Evolutionary conservation across 2,329 filamentous ascomycete genomes (phyloP).

Genomic region (Colletotrichum coccodes): DNA sequence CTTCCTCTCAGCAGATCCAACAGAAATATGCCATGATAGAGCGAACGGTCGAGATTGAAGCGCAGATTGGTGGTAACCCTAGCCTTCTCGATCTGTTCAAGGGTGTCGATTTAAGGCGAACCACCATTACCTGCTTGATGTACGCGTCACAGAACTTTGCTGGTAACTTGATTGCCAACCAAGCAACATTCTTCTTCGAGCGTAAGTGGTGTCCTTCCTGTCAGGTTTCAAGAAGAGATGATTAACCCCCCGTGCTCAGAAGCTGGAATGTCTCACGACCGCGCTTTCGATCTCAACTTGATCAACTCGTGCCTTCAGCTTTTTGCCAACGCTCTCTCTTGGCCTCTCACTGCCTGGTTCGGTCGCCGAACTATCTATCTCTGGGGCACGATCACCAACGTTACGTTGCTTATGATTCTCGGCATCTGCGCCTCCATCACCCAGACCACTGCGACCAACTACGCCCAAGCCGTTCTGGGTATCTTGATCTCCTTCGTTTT

Average conservation of each 20-base stretch:
- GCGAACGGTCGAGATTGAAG: constrained; percentile 65
- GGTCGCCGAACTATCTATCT: constrained; percentile 52
- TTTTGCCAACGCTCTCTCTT: constrained; percentile 47
- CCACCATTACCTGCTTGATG: constrained; percentile 64
- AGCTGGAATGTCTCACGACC: constrained; percentile 36
- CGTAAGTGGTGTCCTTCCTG: constrained; percentile 43
- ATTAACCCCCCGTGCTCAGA: constrained; percentile 19
- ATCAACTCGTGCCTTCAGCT: constrained; percentile 43
- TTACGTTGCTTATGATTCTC: constrained; percentile 47
- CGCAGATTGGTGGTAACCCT: constrained; percentile 51
- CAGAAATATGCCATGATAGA: constrained; percentile 67
- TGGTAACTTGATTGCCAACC: constrained; percentile 70
- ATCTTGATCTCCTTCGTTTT: constrained; percentile 52
- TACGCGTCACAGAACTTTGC: constrained; percentile 70
- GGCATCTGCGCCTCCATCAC: constrained; percentile 46
- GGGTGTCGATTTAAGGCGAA: constrained; percentile 64
- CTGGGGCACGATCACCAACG: constrained; percentile 45
- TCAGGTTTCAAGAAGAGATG: not conserved
- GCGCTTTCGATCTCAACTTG: constrained; percentile 39
- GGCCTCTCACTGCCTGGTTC: constrained; percentile 48
- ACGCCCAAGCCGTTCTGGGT: constrained; percentile 48
- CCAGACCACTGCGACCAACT: constrained; percentile 45
- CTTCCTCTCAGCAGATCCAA: constrained; percentile 42
- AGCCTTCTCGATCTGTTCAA: constrained; percentile 62
- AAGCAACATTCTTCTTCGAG: constrained; percentile 69